Evolutionary conservation across 225 moss, liverwort and hornwort species (phyloP), one percentile per base, ranked within the genome.

Genomic region (Takakia lepidozioides): DNA sequence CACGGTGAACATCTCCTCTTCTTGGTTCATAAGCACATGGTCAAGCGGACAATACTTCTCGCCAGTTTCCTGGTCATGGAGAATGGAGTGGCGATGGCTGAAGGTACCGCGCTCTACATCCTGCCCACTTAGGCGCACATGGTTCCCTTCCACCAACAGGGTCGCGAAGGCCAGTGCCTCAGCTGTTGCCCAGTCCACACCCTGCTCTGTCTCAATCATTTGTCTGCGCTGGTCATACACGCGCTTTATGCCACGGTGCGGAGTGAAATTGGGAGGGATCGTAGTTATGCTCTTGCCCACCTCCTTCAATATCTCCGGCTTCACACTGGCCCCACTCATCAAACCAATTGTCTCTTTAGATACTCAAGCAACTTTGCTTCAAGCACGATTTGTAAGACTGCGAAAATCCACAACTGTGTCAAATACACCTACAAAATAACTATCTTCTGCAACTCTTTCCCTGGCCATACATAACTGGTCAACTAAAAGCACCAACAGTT

Each of bases 51-150:
- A 98, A 40, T 82, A 87, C 45, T 70, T 76, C 25, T 80, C 73
- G 56, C 95, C 95, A 10, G 73, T 74, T 38, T 80, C 87, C 29
- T 98, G 95, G 51, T 98, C 95, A 61, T 98, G 95, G 69, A 98
- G 25, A 24, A 98, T 71, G 42, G 95, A 61, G 54, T 98, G 95
- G 47, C 95, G 90, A 63, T 98, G 95, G 64, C 95, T 98, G 53
- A 98, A 98, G 45, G 95, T 98, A 43, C 90, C 95, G 22, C 95
- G 79, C 62, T 98, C 95, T 46, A 98, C 95, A 74, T 98, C 95
- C 62, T 98, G 95, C 53, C 95, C 95, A 49, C 95, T 98, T 23
- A 98, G 72, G 27, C 95, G 82, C 27, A 98, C 84, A 65, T 98
- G 95, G 28, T 98, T 98, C 40, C 93, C 93, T 82, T 95, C 93